Percentiles rank a stretch among this genome's conserved stretches.
Conservation (phyloP, 495 filamentous ascomycete species). For the Staphylotrichum longicolle region DNA sequence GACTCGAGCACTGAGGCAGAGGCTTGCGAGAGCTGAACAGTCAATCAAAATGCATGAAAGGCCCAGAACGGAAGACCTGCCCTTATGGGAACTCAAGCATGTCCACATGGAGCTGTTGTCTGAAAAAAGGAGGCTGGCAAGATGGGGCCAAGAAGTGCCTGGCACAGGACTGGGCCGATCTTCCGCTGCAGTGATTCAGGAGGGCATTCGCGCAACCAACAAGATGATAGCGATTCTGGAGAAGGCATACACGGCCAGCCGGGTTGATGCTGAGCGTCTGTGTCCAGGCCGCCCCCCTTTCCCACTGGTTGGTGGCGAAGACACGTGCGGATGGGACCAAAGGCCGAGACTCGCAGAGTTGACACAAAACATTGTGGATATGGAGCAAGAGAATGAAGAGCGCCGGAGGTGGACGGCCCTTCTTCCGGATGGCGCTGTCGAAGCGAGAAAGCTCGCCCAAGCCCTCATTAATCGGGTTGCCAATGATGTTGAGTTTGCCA, state of each 20-base stretch:
- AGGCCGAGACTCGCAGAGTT: too few relatives aligned
- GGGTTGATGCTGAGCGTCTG: constrained; percentile 4
- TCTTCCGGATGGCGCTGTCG: not conserved
- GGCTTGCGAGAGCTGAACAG: not conserved
- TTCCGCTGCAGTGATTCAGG: not conserved
- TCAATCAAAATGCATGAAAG: not conserved
- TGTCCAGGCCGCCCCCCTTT: not conserved
- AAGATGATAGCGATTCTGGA: not conserved
- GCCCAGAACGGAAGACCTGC: not conserved
- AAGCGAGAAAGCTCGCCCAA: not conserved
- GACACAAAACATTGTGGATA: not conserved
- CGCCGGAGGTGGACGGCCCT: not conserved
- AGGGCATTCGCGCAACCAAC: not conserved
- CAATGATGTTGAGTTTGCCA: too few relatives aligned
- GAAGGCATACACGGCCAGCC: not conserved
- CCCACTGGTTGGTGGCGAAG: not conserved
- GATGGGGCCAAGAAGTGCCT: not conserved
- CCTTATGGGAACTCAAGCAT: not conserved
- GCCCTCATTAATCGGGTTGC: too few relatives aligned
- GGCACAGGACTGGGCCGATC: too few relatives aligned
- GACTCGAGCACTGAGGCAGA: not conserved
- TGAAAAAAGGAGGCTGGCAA: not conserved
- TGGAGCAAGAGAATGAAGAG: not conserved
- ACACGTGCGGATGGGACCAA: not conserved
- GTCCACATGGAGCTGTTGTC: not conserved